Percentiles rank a stretch among this genome's conserved stretches.
phyloP scores from a whole-genome alignment of 2,329 filamentous ascomycete species.

The Elsinoe australis region DNA sequence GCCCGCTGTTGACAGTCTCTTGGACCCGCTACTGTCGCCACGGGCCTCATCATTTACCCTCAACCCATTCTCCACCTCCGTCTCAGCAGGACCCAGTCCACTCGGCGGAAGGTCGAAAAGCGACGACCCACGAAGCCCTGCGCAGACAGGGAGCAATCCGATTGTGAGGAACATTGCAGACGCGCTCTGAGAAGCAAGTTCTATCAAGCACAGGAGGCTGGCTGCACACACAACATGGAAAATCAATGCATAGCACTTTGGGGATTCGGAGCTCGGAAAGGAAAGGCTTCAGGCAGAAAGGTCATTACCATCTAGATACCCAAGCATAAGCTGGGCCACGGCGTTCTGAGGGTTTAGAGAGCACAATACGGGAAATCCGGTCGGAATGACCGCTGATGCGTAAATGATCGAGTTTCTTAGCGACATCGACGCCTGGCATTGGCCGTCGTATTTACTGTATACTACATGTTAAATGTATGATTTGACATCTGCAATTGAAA shows the following conservation, averaged over 20 bases:
- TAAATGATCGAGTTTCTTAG: background rate
- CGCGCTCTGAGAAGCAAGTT: conserved; percentile 49
- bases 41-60: conserved; percentile 65
- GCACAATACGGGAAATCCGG: background rate
- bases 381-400: conserved; percentile 3
- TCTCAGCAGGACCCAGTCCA: conserved; percentile 36
- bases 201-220: background rate
- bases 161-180: conserved; percentile 74
- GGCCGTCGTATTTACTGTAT: conserved; percentile 6
- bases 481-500: background rate
- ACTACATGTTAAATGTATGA: conserved; percentile 10
- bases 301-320: background rate
- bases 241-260: too few relatives aligned
- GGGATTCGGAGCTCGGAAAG: too few relatives aligned
- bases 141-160: conserved; percentile 64
- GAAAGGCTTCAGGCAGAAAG: background rate
- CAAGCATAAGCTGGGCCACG: conserved; percentile 9
- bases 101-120: conserved; percentile 48
- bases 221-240: too few relatives aligned
- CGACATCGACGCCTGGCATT: conserved; percentile 3
- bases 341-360: conserved; percentile 9
- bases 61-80: conserved; percentile 50
- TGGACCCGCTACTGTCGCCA: conserved; percentile 59
- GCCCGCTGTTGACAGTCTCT: conserved; percentile 26
- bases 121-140: conserved; percentile 65